Conservation (phyloP, 1,139 yeast genomes). For the Taphrina populina region DNA sequence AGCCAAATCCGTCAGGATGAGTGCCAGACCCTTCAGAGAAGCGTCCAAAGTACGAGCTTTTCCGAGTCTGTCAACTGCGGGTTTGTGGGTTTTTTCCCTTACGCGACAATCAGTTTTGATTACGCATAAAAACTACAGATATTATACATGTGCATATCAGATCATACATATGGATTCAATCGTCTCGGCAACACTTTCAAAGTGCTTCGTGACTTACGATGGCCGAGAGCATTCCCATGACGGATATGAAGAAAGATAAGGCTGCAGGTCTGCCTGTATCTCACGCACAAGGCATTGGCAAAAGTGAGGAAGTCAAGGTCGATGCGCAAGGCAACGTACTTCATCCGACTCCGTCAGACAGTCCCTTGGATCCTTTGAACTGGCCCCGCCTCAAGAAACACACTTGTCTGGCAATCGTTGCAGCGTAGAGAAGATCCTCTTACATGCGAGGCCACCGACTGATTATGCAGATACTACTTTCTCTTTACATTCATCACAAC, state of each 20-base stretch:
- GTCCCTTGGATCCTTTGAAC: constrained; percentile 60
- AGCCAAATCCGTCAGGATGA: too few relatives aligned
- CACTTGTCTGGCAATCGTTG: constrained; percentile 13
- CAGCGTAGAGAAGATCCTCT: not conserved
- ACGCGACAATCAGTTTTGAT: too few relatives aligned
- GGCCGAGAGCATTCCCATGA: not conserved
- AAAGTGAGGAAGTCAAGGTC: constrained; percentile 17
- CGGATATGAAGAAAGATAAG: not conserved
- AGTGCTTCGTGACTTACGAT: too few relatives aligned
- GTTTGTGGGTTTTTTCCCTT: too few relatives aligned
- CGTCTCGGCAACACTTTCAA: too few relatives aligned
- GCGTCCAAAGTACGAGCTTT: too few relatives aligned
- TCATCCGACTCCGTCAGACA: constrained; percentile 56
- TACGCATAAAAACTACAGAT: too few relatives aligned
- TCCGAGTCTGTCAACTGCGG: too few relatives aligned
- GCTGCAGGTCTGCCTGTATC: too few relatives aligned
- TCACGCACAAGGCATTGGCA: not conserved
- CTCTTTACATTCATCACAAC: constrained; percentile 35
- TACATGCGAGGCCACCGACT: not conserved
- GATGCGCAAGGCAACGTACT: constrained; percentile 13
- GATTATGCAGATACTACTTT: constrained; percentile 27
- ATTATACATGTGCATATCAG: too few relatives aligned
- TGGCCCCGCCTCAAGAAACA: constrained; percentile 46
- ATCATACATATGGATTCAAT: too few relatives aligned
- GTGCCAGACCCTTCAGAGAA: too few relatives aligned